phyloP scores from a whole-genome alignment of 2,329 filamentous ascomycete genomes.

The Diplodia corticola region DNA sequence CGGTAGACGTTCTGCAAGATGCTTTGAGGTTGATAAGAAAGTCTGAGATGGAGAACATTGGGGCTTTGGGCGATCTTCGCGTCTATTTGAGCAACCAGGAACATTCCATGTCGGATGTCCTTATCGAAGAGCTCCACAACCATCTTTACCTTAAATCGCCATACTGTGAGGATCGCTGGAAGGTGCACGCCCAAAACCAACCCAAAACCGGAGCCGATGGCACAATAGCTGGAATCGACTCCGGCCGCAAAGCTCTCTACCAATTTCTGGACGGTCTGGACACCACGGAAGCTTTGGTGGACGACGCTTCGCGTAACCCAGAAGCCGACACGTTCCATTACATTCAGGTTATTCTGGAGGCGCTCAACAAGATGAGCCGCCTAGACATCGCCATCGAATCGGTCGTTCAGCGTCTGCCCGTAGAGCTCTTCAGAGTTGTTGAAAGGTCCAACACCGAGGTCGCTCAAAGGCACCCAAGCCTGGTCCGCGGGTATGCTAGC shows the following conservation, averaged over 20 bases:
- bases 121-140: slow-evolving; percentile 96
- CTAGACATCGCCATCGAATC: slow-evolving; percentile 84
- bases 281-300: slow-evolving; percentile 60
- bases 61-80: slow-evolving; percentile 80
- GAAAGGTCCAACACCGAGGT: slow-evolving; percentile 95
- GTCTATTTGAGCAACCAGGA: slow-evolving; percentile 93
- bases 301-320: slow-evolving; percentile 90
- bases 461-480: slow-evolving; percentile 86
- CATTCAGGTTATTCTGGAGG: slow-evolving; percentile 81
- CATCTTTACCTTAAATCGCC: slow-evolving; percentile 97
- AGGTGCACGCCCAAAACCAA: slow-evolving; percentile 71
- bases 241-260: slow-evolving; percentile 57
- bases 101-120: slow-evolving; percentile 84
- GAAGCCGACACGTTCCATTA: slow-evolving; percentile 96
- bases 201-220: slow-evolving; percentile 45
- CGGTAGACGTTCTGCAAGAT: slow-evolving; percentile 88
- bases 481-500: slow-evolving; percentile 56
- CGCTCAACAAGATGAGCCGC: slow-evolving; percentile 83
- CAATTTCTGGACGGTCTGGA: slow-evolving; percentile 60
- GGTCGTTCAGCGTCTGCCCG: slow-evolving; percentile 88
- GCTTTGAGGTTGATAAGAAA: slow-evolving; percentile 80
- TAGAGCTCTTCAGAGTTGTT: slow-evolving; percentile 90
- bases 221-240: slow-evolving; percentile 32
- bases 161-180: slow-evolving; percentile 96
- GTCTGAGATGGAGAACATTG: slow-evolving; percentile 88